phyloP scores from a whole-genome alignment of 768 basidiomycete genomes.

The Calocera viscosa region DNA sequence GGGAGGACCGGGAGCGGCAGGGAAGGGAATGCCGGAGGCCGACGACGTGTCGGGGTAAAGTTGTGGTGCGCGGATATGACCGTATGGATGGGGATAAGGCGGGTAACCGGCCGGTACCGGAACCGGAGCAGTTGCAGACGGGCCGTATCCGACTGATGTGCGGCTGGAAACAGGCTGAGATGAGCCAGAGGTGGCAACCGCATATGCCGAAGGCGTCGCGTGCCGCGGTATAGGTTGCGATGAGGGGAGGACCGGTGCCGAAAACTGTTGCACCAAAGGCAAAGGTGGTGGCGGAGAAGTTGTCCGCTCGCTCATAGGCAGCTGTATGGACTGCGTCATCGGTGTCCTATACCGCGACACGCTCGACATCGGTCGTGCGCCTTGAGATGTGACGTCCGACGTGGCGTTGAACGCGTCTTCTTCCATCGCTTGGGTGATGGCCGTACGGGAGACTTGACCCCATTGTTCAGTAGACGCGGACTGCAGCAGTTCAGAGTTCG shows the following conservation, averaged over 20 bases:
- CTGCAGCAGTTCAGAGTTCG: neutral
- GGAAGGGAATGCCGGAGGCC: neutral
- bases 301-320: neutral
- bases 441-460: slow-evolving; percentile 2
- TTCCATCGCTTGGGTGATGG: neutral
- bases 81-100: neutral
- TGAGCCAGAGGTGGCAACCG: neutral
- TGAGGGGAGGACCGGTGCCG: neutral
- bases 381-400: neutral
- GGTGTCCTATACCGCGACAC: neutral
- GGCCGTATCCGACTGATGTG: neutral
- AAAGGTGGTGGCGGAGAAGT: neutral
- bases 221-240: neutral
- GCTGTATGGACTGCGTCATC: slow-evolving; percentile 1
- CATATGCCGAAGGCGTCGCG: neutral
- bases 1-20: neutral
- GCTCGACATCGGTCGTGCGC: neutral
- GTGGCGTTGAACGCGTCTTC: slow-evolving; percentile 2
- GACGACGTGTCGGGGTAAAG: neutral
- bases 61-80: neutral
- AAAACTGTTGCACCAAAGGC: neutral
- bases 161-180: neutral
- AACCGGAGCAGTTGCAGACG: neutral
- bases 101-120: neutral
- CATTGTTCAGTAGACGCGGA: neutral